Conservation (phyloP, 1,139 yeast genomes). For the Geotrichum histeridarum region DNA sequence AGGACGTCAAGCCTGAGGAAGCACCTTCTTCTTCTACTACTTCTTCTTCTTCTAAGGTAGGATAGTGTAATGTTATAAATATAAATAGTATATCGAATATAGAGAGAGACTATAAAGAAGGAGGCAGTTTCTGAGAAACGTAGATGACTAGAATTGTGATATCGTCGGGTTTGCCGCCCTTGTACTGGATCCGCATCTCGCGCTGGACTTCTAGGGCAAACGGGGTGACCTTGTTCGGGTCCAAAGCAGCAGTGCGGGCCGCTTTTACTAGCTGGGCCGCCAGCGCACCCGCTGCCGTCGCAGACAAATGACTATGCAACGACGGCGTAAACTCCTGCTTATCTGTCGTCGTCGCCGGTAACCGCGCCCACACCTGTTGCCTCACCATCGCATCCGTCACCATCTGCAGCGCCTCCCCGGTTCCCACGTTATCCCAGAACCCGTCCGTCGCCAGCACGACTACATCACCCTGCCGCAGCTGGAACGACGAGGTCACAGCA, state of each 20-base stretch:
- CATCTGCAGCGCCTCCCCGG: slow-evolving; percentile 60
- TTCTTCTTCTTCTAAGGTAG: too few species aligned
- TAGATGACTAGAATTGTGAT: slow-evolving; percentile 70
- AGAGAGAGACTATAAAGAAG: slow-evolving; percentile 6
- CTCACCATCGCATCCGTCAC: slow-evolving; percentile 33
- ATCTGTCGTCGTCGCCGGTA: not conserved
- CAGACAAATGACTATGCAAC: slow-evolving; percentile 21
- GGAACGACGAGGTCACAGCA: slow-evolving; percentile 41
- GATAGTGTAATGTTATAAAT: not conserved
- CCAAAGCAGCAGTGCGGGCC: slow-evolving; percentile 66
- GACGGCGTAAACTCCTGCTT: slow-evolving; percentile 19
- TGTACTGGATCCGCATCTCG: slow-evolving; percentile 52
- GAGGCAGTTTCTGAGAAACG: slow-evolving; percentile 26
- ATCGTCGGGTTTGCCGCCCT: slow-evolving; percentile 95
- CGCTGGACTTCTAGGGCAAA: slow-evolving; percentile 73
- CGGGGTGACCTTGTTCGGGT: slow-evolving; percentile 72
- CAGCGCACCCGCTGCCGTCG: slow-evolving; percentile 37
- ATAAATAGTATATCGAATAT: not conserved
- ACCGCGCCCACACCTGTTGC: slow-evolving; percentile 19
- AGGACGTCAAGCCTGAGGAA: not conserved
- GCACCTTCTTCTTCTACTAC: too few species aligned
- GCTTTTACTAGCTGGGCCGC: slow-evolving; percentile 59
- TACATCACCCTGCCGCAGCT: slow-evolving; percentile 56
- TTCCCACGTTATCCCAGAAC: slow-evolving; percentile 75
- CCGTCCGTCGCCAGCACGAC: slow-evolving; percentile 91